Evolutionary conservation across 2,329 filamentous ascomycete genomes (phyloP), one percentile per base, ranked within the genome.

Genomic region (Pseudogymnoascus sp.): DNA sequence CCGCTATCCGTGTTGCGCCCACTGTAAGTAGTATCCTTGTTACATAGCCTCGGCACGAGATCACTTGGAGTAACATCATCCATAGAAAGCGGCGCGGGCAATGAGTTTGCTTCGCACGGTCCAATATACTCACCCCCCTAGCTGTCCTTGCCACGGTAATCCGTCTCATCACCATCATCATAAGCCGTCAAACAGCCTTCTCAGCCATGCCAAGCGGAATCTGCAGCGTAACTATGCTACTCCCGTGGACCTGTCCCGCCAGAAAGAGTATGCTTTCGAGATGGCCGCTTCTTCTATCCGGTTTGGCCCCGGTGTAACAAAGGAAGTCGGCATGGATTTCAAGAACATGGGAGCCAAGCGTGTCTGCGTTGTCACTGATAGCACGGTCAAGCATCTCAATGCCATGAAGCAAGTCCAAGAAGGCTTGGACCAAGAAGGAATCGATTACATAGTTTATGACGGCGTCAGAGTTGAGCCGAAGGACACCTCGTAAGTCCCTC

Each of bases 211-310:
- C 14, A 80, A 81, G 21, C 80, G 78, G 63, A 75, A 77, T 59
- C 72, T 75, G 18, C 72, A 77, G 61, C 70, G 84, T 36, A 79
- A 79, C 60, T 87, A 84, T 75, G 92, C 91, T n/a, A 93, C 91
- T 0, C 91, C 93, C 0, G 78, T 89, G 28, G 88, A 91, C 70
- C 77, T 82, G 7, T 82, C 84, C 2, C 84, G 86, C 67, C 84
- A 92, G 72, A 96, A 96, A 75, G 95, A 99, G 75, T 99, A 99
- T 78, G 95, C 95, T 12, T 99, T 99, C 73, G 95, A 99, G 76
- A 96, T 99, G 93, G 95, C 95, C 0, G 92, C 95, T 1, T 96
- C 91, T 1, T 91, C 89, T 28, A 97, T 99, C 72, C 87, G 95
- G 11, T 99, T 97, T 71, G 95, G 95, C 0, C 91, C 91, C 0